Evolutionary conservation across 2,329 filamentous ascomycete species (phyloP), one percentile per base, ranked within the genome.

Genomic region (Fusarium redolens): DNA sequence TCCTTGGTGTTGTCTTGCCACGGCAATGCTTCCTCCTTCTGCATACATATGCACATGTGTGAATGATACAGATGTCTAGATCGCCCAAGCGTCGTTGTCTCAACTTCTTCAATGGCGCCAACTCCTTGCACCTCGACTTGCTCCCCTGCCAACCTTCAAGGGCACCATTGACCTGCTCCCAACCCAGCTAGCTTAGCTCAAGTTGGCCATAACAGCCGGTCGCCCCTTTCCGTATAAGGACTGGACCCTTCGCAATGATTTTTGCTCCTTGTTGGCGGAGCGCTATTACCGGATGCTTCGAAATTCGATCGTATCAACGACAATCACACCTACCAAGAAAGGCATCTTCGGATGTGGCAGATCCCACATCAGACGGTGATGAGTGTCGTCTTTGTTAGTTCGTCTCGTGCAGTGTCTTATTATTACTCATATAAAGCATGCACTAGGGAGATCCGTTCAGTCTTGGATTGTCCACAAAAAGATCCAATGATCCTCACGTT

Each of bases 141-240:
- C 58, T 57, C 50, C 71, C 70, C 55, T 71, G 62, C 50, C 71
- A 68, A 73, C 62, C 48, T 37, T 44, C 40, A 64, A 63, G 38
- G 48, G 51, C 57, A 33, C 54, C 47, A 59, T 58, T 51, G 33
- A 30, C 44, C 48, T 44, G 25, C n/a, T 37, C 70, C 61, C 63
- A 51, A 74, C 74, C n/a, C 30, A 72, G 64, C 64, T 60, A 66
- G 56, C 22, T 35, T 37, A 50, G 50, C 50, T 54, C 58, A 50
- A 40, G 50, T 41, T 54, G 40, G 48, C 38, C 61, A 25, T 47
- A 50, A 63, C 59, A 61, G 44, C 25, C 22, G 20, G 38, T 18
- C 48, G 44, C 48, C 61, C 68, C 61, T 57, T 66, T 66, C 68
- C 51, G 17, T 41, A 38, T 28, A 20, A 40, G 30, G 51, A 67